Conservation (phyloP, 805 yeast genomes). For the Kregervanrija fluxuum region DNA sequence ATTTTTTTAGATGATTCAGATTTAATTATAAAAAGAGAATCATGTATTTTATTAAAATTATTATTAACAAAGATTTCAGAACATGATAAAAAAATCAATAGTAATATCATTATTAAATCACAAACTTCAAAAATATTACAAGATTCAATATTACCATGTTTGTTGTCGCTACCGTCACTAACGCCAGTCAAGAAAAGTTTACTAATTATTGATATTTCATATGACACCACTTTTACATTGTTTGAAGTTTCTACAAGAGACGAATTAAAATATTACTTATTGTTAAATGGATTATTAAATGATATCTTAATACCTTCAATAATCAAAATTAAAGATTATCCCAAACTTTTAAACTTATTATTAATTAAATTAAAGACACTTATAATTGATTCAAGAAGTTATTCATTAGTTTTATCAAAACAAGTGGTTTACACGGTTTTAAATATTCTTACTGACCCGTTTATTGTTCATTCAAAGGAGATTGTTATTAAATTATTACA, state of each 20-base stretch:
- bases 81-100: background rate
- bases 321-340: slow-evolving; percentile 19
- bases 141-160: slow-evolving; percentile 20
- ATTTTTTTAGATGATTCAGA: slow-evolving; percentile 25
- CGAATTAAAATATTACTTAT: slow-evolving; percentile 7
- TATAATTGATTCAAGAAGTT: slow-evolving; percentile 14
- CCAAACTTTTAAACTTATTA: slow-evolving; percentile 13
- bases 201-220: slow-evolving; percentile 17
- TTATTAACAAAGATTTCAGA: slow-evolving; percentile 3
- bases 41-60: slow-evolving; percentile 7
- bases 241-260: slow-evolving; percentile 5
- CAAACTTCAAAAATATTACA: slow-evolving; percentile 17
- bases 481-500: slow-evolving; percentile 1
- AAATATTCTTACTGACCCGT: slow-evolving; percentile 23
- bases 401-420: slow-evolving; percentile 14
- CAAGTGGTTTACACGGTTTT: slow-evolving; percentile 17
- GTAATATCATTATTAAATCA: slow-evolving; percentile 17
- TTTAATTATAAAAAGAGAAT: slow-evolving; percentile 17
- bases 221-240: slow-evolving; percentile 14
- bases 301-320: slow-evolving; percentile 23
- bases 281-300: slow-evolving; percentile 17
- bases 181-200: slow-evolving; percentile 20
- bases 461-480: slow-evolving; percentile 11
- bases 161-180: slow-evolving; percentile 24
- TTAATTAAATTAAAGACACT: slow-evolving; percentile 8